Evolutionary conservation across 2,329 filamentous ascomycete genomes (phyloP).

Genomic region (Aureobasidium lini): DNA sequence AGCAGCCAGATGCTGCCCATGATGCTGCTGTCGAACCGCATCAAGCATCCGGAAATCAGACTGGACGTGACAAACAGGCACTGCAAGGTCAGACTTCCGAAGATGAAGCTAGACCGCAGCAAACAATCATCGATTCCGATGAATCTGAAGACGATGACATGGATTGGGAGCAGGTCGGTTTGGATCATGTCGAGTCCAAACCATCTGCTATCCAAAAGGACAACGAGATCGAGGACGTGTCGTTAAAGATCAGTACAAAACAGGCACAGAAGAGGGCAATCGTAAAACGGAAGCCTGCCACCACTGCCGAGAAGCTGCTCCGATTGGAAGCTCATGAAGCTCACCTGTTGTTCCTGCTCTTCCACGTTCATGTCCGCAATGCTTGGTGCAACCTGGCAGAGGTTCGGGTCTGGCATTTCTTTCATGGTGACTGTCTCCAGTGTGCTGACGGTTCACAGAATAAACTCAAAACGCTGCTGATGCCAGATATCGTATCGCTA

Average conservation of each 20-base stretch:
- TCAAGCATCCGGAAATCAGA: neutral
- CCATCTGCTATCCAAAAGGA: conserved; percentile 20
- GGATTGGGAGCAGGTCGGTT: conserved; percentile 57
- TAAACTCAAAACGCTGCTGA: conserved; percentile 56
- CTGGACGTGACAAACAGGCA: neutral
- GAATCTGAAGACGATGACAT: conserved; percentile 51
- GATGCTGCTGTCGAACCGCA: neutral
- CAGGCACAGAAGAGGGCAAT: conserved; percentile 27
- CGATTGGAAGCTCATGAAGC: conserved; percentile 77
- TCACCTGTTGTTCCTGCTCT: conserved; percentile 75
- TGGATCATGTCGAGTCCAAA: conserved; percentile 27
- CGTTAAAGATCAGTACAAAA: conserved; percentile 33
- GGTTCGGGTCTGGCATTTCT: conserved; percentile 11
- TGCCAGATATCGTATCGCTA: conserved; percentile 56
- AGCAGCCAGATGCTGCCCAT: neutral
- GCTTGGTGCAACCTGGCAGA: conserved; percentile 66
- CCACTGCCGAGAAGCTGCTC: conserved; percentile 49
- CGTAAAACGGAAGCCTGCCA: conserved; percentile 44
- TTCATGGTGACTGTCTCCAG: neutral
- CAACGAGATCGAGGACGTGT: conserved; percentile 31
- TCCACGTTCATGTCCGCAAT: conserved; percentile 71
- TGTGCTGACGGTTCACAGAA: conserved; percentile 20
- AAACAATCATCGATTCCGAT: conserved; percentile 28
- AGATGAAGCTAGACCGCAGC: conserved; percentile 6
- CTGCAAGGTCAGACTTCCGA: neutral